Conservation (phyloP, 495 filamentous ascomycete species). For the Penicillium coprophilum region DNA sequence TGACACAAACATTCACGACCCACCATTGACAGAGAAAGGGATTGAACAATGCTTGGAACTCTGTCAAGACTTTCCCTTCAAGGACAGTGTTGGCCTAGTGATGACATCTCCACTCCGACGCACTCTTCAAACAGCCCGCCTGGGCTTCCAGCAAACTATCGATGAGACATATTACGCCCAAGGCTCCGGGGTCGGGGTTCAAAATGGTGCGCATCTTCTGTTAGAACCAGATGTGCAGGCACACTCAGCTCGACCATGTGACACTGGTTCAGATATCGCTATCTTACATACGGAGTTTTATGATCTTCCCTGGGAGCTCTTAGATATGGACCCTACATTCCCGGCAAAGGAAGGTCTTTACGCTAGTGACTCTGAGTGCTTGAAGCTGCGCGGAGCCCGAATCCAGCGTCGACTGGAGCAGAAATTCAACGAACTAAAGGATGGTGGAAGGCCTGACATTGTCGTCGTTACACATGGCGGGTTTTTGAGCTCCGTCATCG, state of each 20-base stretch:
- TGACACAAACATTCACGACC: conserved; percentile 18
- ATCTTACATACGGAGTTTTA: conserved; percentile 10
- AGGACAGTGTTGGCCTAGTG: conserved; percentile 14
- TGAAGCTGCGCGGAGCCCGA: conserved; percentile 5
- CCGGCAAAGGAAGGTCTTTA: conserved; percentile 11
- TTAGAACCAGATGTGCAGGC: conserved; percentile 18
- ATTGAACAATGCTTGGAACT: conserved; percentile 11
- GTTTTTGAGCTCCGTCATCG: conserved; percentile 10
- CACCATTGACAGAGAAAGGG: conserved; percentile 15
- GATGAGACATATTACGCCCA: conserved; percentile 12
- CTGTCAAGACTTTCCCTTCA: conserved; percentile 10
- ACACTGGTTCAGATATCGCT: conserved; percentile 13
- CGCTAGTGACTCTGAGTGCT: not conserved
- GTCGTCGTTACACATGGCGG: conserved; percentile 20
- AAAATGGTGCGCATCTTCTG: conserved; percentile 2
- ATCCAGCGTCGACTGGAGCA: conserved; percentile 10
- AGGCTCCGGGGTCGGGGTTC: not conserved
- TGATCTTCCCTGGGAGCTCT: conserved; percentile 11
- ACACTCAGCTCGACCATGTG: conserved; percentile 19
- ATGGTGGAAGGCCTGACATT: conserved; percentile 12
- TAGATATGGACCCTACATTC: conserved; percentile 7
- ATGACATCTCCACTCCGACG: conserved; percentile 19
- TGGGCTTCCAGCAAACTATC: conserved; percentile 12
- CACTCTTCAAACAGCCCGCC: conserved; percentile 17
- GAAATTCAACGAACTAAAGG: conserved; percentile 8